Conservation (phyloP, 2,329 filamentous ascomycete species). For the Plectosphaerella cucumerina region DNA sequence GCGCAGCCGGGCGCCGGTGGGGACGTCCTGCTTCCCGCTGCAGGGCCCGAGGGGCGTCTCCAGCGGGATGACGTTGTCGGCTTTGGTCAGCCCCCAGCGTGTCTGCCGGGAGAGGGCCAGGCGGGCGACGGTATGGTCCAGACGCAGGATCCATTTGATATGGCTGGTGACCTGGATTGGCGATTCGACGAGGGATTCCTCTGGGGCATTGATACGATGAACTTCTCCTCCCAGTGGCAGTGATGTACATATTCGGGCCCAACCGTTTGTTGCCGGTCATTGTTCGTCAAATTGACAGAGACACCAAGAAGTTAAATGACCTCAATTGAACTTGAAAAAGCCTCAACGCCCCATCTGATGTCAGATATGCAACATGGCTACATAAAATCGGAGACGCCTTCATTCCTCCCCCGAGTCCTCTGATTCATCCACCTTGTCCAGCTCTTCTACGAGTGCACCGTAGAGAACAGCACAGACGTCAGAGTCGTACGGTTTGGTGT, state of each 20-base stretch:
- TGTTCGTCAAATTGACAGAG: too few relatives aligned
- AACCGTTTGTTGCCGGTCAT: too few relatives aligned
- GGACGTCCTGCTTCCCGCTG: background rate
- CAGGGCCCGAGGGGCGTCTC: background rate
- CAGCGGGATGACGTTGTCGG: background rate
- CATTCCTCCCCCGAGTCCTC: too few relatives aligned
- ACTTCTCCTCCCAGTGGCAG: background rate
- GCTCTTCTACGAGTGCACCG: too few relatives aligned
- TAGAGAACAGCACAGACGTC: background rate
- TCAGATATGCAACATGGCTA: too few relatives aligned
- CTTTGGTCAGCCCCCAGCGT: background rate
- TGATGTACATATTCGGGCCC: background rate
- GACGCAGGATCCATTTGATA: conserved; percentile 12
- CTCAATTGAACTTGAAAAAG: too few relatives aligned
- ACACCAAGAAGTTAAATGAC: background rate
- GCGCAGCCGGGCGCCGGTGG: background rate
- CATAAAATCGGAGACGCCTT: too few relatives aligned
- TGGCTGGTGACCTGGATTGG: conserved; percentile 15
- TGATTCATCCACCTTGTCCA: too few relatives aligned
- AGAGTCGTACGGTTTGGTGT: background rate
- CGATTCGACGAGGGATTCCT: conserved; percentile 14
- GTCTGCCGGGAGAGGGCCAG: background rate
- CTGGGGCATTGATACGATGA: conserved; percentile 9
- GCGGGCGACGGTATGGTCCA: background rate
- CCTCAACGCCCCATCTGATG: too few relatives aligned